These are phyloP conservation scores for Phytophthora multivora DNA, from an alignment of 352 stramenopile species.

Conservation along the genomic window DNA sequence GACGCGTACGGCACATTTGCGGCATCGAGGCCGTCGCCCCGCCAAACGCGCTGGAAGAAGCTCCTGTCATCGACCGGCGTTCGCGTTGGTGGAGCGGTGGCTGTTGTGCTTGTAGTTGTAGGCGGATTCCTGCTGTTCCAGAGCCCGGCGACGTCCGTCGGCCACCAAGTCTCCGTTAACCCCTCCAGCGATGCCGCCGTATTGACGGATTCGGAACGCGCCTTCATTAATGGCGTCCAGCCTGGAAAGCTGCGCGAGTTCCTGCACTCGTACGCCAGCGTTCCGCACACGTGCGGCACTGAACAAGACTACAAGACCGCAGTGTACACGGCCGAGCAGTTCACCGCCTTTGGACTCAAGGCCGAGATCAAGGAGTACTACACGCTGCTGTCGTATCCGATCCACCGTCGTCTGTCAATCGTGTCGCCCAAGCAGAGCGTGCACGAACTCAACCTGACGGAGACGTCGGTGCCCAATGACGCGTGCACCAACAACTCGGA, in stretches of 20 bases:
- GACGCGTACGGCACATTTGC: constrained; percentile 34
- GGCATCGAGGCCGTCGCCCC: constrained; percentile 3
- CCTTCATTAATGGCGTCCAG: constrained; percentile 27
- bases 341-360: constrained; percentile 50
- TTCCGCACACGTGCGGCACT: constrained; percentile 42
- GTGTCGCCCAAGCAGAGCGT: constrained; percentile 34
- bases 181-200: constrained; percentile 5
- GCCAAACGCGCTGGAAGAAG: constrained; percentile 17
- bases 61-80: constrained; percentile 14
- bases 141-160: constrained; percentile 11
- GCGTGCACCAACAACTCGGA: constrained; percentile 57
- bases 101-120: constrained; percentile 23
- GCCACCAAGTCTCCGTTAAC: constrained; percentile 12
- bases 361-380: constrained; percentile 69
- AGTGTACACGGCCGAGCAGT: constrained; percentile 38
- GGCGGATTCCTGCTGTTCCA: constrained; percentile 27
- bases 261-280: constrained; percentile 33
- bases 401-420: constrained; percentile 42
- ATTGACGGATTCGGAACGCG: constrained; percentile 17
- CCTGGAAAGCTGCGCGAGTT: constrained; percentile 30
- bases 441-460: constrained; percentile 57
- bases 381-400: constrained; percentile 65
- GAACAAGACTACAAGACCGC: constrained; percentile 30
- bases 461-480: constrained; percentile 60
- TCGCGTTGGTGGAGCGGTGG: constrained; percentile 16